Base-by-base conservation (phyloP, 208 protist species). In the Wallacemonas sp. region DNA sequence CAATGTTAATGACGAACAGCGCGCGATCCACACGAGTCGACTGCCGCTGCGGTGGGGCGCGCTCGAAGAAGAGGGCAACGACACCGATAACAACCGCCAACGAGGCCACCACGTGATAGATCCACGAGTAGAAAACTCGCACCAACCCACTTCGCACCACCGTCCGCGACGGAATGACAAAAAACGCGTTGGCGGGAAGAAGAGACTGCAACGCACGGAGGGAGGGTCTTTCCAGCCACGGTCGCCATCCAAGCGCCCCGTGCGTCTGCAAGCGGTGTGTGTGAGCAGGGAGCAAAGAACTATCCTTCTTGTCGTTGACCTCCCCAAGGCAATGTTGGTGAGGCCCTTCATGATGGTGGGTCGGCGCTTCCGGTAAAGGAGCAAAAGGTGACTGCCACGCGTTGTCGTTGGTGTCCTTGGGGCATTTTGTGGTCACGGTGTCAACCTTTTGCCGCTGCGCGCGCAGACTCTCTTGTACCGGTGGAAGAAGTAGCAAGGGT, bases 1-100 rank as follows among this genome's bases (percentile, higher is more conserved):
- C 68, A 24, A 85, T 60, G 71, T 87, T 81, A 39, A 75, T 22
- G 1, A 26, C 15, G 15, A 54, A 26, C 15, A 87, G 61, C 29
- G 29, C 36, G 3, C 45, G 37, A 17, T 77, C 33, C 21, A 19
- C 24, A 24, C 45, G 45, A 6, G 45, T 10, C 22, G 45, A 53
- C 26, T 3, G 58, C 17, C 27, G 61, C 50, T 41, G 29, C 17
- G 5, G 30, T 6, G 29, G 77, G 50, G 30, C 45, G 17, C 21
- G 36, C 57, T 91, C 83, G 39, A 91, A 81, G 36, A 90, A 80
- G 13, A 96, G 78, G 1, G 71, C 55, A 0, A 87, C 54, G 27
- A 76, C 65, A 27, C 87, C 85, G 13, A 73, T 0, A 0, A 73
- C 13, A 5, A 94, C 78, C 32, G 33, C 45, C 2, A 77, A 22